Base-by-base conservation (phyloP, 1,284 basidiomycete species). In the Rugosomyces carneus region DNA sequence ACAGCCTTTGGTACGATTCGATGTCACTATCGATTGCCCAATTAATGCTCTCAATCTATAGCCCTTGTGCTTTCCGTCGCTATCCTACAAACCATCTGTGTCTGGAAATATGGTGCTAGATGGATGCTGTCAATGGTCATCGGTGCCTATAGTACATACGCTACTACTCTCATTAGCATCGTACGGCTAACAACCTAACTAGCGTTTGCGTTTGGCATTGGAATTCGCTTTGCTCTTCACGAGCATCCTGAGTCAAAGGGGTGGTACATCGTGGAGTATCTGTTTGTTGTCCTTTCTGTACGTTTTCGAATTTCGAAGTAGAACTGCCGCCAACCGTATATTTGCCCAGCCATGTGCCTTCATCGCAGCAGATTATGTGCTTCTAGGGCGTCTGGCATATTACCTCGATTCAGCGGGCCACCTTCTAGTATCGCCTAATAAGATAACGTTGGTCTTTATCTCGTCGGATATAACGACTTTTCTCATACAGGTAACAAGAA, bases 291-390 rank as follows among this genome's bases (percentile, higher is more conserved):
- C 6, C 66, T 84, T n/a, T 78, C 80, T 5, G 80, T 82, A 52
- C 49, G 70, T 63, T 5, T 11, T 21, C 5, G n/a, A 16, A 52
- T 50, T 15, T 48, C 26, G 41, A 3, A 27, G 10, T 26, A 16
- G 18, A 38, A 16, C 19, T 31, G 13, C 48, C 19, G 26, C 2
- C 16, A 20, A 40, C 24, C 45, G 10, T 32, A 37, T n/a, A 23
- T 20, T 29, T 13, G 20, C 44, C 9, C 31, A 76, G 72, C 82
- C 85, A 8, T 87, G 85, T 53, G 82, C 81, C n/a, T 87, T 87
- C 66, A 79, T 88, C 47, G 84, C 84, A 6, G 78, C 81, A 20
- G 75, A 84, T 57, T 88, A 88, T 53, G 70, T 86, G 48, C 66
- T 86, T 5, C 70, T 87, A 8, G 82, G 84, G 3, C 73, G 78